phyloP scores from a whole-genome alignment of 352 stramenopile species.

The Pythium periplocum region DNA sequence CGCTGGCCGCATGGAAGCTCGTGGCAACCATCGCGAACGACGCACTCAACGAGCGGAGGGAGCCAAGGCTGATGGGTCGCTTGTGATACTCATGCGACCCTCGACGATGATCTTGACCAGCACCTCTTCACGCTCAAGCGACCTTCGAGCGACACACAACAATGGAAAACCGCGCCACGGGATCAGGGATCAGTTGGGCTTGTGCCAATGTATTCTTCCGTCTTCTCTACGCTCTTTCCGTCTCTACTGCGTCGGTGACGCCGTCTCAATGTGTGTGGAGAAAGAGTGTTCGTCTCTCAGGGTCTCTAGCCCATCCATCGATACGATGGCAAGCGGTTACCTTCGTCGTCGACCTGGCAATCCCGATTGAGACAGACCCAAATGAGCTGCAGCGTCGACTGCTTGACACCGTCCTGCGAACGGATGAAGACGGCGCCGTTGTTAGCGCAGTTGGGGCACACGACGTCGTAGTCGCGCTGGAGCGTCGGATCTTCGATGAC shows the following conservation, averaged over 20 bases:
- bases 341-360: conserved; percentile 81
- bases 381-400: conserved; percentile 82
- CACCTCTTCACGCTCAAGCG: no score
- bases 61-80: no score
- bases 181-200: no score
- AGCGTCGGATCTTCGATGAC: conserved; percentile 87
- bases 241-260: no score
- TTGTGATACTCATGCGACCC: no score
- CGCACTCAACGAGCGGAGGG: not conserved
- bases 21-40: conserved; percentile 15
- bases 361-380: conserved; percentile 88
- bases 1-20: conserved; percentile 14
- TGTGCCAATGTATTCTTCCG: no score
- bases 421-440: conserved; percentile 85
- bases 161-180: no score
- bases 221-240: no score
- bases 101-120: no score
- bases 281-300: no score
- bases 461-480: conserved; percentile 84
- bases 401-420: conserved; percentile 85
- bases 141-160: no score
- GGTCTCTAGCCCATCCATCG: conserved; percentile 69
- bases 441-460: conserved; percentile 69
- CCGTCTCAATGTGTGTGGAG: no score
- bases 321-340: conserved; percentile 79